These are phyloP conservation scores for Trichoderma asperelloides DNA, from an alignment of 495 filamentous ascomycete species.

Conservation along the genomic window DNA sequence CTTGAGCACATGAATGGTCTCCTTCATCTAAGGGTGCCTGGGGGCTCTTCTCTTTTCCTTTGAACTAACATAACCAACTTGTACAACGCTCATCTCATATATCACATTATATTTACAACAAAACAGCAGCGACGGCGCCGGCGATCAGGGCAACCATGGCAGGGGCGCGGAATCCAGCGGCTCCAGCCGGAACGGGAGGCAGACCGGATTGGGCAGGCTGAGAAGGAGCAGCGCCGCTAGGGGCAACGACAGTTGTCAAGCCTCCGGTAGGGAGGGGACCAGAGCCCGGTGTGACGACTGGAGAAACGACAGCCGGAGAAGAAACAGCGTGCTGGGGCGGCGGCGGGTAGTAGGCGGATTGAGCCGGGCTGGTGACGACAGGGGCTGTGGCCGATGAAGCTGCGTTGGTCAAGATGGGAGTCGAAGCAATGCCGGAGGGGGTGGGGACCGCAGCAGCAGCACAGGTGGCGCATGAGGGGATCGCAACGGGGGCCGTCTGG, in stretches of 20 bases:
- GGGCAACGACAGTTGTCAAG: neutral
- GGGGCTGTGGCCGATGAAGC: neutral
- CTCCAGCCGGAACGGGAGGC: neutral
- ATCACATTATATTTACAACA: slow-evolving; percentile 4
- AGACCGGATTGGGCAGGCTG: slow-evolving; percentile 4
- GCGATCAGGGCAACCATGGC: neutral
- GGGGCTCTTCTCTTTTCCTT: neutral
- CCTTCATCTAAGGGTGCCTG: neutral
- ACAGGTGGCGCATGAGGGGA: neutral
- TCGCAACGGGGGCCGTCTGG: neutral
- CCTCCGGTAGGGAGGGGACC: neutral
- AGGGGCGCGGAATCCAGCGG: neutral
- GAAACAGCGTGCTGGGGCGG: slow-evolving; percentile 1
- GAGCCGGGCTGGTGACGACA: neutral
- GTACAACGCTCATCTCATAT: neutral
- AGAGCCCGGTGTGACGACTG: neutral
- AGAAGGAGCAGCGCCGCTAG: neutral
- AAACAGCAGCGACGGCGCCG: neutral
- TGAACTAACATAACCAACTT: neutral
- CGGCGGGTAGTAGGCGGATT: neutral
- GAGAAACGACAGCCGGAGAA: neutral
- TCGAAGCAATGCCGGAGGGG: neutral
- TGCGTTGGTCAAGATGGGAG: neutral
- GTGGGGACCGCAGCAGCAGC: neutral
- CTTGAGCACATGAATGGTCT: neutral